A percentile compares a stretch with the other conserved stretches of the same genome.
phyloP scores from a whole-genome alignment of 257 asterid species.

The Hygrophila difformis region DNA sequence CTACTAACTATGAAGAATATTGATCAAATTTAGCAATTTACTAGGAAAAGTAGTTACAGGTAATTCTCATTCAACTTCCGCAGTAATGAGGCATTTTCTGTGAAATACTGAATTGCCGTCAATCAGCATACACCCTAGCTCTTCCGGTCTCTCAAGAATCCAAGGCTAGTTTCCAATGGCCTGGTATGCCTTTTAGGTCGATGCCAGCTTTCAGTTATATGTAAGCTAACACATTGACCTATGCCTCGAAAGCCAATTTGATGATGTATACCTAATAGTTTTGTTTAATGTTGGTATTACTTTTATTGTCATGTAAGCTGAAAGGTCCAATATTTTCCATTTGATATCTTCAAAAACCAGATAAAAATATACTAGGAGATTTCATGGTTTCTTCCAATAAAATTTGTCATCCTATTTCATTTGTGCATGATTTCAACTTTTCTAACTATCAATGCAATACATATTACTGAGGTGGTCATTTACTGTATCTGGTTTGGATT shows the following conservation, averaged over 20 bases:
- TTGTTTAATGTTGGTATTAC: too few species aligned
- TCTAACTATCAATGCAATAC: not conserved
- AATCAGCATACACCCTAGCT: too few species aligned
- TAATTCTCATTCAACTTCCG: conserved; percentile 2
- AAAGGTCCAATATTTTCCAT: too few species aligned
- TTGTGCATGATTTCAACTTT: conserved; percentile 7
- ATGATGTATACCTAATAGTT: too few species aligned
- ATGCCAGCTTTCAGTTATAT: not conserved
- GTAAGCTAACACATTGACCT: not conserved
- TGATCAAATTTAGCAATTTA: not conserved
- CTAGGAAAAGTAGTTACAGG: too few species aligned
- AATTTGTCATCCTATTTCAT: too few species aligned
- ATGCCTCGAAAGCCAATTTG: too few species aligned
- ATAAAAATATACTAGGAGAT: too few species aligned
- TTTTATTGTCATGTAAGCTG: too few species aligned
- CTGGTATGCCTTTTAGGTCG: conserved; percentile 1
- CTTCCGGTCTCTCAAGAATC: not conserved
- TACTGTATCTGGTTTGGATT: conserved; percentile 10
- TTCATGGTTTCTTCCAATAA: not conserved
- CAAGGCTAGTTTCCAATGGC: too few species aligned
- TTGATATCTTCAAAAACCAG: too few species aligned
- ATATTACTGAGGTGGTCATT: not conserved
- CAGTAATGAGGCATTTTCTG: not conserved
- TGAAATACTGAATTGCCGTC: too few species aligned
- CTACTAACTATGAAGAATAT: not conserved